Base-by-base conservation (phyloP, 164 flowering plant species). In the Magnolia officinalis region DNA sequence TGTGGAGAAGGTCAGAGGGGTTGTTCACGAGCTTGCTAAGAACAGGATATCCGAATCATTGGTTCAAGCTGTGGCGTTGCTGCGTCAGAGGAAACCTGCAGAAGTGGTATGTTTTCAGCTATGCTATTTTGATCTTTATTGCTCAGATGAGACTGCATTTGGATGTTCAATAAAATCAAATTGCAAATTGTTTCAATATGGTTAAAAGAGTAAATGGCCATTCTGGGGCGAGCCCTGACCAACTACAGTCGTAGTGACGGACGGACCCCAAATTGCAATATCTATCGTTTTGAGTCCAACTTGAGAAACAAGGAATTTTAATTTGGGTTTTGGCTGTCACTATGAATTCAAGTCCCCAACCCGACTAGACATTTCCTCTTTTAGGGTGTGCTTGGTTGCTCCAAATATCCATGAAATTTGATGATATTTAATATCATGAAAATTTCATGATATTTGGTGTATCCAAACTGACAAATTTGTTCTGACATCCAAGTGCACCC, bases 51-150 rank as follows among this genome's bases (percentile, higher is more conserved):
- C 94, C 2, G 91, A 91, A 77, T 92, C 97, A 5, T 80, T 94
- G 55, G 81, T 94, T 79, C 98, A 96, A 80, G 97, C 98, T 24
- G 96, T 96, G 75, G 76, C 99, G 24, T 78, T 88, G 20, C 80
- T 96, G 9, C 84, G 99, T 72, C 99, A 92, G 82, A 87, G 90
- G 81, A 94, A 92, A 73, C 85, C 72, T 16, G 50, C 80, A 23
- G 97, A 88, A 79, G 94, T 90, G 95, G 99, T 96, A 90, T 31
- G 87, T 7, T 67, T 77, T 24, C 63, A 9, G 16, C 49, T 64
- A 37, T 37, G 49, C n/a, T n/a, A 31, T 59, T 4, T 29, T 72
- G 31, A 2, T 69, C 37, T 70, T 49, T 68, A 14, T 3, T 31
- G 31, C 18, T 67, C 7, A 67, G 19, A 67, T 24, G 67, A 20